Evolutionary conservation across 192 early-diverging fungal species (phyloP), one percentile per base, ranked within the genome.

Genomic region (Backusella circina): DNA sequence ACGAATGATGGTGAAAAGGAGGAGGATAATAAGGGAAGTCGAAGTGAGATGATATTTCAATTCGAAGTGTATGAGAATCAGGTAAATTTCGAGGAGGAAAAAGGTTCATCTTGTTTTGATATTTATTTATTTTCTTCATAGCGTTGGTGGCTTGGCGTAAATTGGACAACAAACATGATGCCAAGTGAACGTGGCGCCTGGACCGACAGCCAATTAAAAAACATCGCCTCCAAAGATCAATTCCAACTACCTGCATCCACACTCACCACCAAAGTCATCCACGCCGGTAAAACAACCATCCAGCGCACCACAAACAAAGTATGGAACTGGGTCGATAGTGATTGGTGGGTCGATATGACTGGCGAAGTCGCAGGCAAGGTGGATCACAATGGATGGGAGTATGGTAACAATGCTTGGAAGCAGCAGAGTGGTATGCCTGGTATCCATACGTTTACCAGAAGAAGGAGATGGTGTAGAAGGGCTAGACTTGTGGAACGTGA

Each of bases 161-260:
- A 85, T 3, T 88, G 87, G 87, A 88, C 87, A 6, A 84, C 84
- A 3, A 88, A 86, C 75, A 86, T 88, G 84, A 80, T 88, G 26
- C 81, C 83, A 10, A 87, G 81, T 38, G 87, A 88, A 65, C 84
- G 87, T 67, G 54, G 15, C 12, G 36, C 50, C 28, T 86, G 87
- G 87, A 86, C 87, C 1, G 86, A 88, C 31, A 82, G 81, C 70
- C 83, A 88, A 75, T 65, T 84, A 28, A 84, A 84, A 70, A 75
- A 79, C 9, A 84, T 83, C 13, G 74, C 76, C 23, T 82, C 83
- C 76, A 88, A 88, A 64, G 79, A 82, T 5, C 54, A 83, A 18
- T 88, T 88, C 47, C 71, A 83, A 26, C 36, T 88, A 21, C 87
- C 87, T 35, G 77, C 76, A 12, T 72, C 79, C 15, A 75, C 80